Base-by-base conservation (phyloP, 257 asterid genomes). In the Jaltomata sinuosa region DNA sequence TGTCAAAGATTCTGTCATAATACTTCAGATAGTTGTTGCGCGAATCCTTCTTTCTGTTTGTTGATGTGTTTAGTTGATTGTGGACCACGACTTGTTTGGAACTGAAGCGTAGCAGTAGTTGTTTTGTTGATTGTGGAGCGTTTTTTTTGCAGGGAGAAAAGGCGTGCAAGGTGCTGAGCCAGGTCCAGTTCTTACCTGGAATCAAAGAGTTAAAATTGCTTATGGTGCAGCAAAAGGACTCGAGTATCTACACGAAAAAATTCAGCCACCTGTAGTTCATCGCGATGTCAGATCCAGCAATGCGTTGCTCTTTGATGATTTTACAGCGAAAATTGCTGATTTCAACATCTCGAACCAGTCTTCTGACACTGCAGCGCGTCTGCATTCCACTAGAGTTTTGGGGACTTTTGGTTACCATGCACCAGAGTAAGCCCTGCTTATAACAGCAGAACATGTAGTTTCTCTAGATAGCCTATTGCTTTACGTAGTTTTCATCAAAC, bases 111-210 rank as follows among this genome's bases (percentile, higher is more conserved):
- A 12, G 42, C 2, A 34, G 61, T 3, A 12, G 42, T 4, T 36
- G 42, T 3, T 47, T 29, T 61, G 16, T 83, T 69, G 81, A 62
- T 64, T 64, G 72, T 29, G 31, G 16, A 4, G 38, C 18, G 0
- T 21, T 27, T 64, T 1, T 21, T 55, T 82, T 83, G 52, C 76
- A 94, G 98, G 98, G 36, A 87, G 96, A 81, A 96, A 96, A 87
- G 98, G 98, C 45, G 99, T 96, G 79, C 97, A 96, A 87, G 97
- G 98, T 31, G 98, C 98, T 18, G 98, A 96, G 86, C 99, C 98
- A 0, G 99, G 99, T 47, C 97, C 97, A 1, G 95, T 88, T 32
- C 92, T 96, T n/a, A 88, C 88, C 40, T 96, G 99, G 99, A 78
- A n/a, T 61, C 92, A 94, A 85, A 88, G 99, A 88, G 98, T 96